Conservation (phyloP, 805 yeast species). For the Cyberlindnera meyerae region DNA sequence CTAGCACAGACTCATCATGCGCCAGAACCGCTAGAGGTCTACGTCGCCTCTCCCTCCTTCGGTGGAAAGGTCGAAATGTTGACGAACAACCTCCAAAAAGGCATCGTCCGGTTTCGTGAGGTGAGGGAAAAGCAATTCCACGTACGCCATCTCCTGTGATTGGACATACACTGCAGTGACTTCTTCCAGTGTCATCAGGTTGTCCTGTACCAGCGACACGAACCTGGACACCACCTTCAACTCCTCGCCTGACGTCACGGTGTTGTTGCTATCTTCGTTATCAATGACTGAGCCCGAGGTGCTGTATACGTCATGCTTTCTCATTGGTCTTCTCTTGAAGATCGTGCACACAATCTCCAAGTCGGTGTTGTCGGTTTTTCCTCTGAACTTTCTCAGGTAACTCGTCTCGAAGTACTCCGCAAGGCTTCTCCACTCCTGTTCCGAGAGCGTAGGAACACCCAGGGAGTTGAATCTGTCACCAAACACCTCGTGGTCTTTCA, state of each 20-base stretch:
- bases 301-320: slow-evolving; percentile 1
- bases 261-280: background rate
- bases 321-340: slow-evolving; percentile 14
- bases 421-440: slow-evolving; percentile 9
- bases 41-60: slow-evolving; percentile 6
- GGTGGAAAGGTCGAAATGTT: slow-evolving; percentile 6
- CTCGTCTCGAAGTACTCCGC: slow-evolving; percentile 13
- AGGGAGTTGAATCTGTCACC: slow-evolving; percentile 5
- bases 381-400: slow-evolving; percentile 13
- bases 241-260: slow-evolving; percentile 2
- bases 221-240: slow-evolving; percentile 1
- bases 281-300: too few species aligned
- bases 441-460: slow-evolving; percentile 7
- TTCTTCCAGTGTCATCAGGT: slow-evolving; percentile 6
- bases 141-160: slow-evolving; percentile 5
- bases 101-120: background rate
- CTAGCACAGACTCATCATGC: slow-evolving; percentile 9
- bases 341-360: slow-evolving; percentile 11
- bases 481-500: slow-evolving; percentile 4
- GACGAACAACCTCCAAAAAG: slow-evolving; percentile 3
- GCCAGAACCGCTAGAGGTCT: slow-evolving; percentile 12
- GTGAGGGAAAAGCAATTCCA: slow-evolving; percentile 4
- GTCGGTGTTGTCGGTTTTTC: slow-evolving; percentile 13
- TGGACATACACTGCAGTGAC: slow-evolving; percentile 9
- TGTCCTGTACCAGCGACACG: slow-evolving; percentile 8